phyloP scores from a whole-genome alignment of 2,329 filamentous ascomycete genomes.

The Ceratocystis destructans region DNA sequence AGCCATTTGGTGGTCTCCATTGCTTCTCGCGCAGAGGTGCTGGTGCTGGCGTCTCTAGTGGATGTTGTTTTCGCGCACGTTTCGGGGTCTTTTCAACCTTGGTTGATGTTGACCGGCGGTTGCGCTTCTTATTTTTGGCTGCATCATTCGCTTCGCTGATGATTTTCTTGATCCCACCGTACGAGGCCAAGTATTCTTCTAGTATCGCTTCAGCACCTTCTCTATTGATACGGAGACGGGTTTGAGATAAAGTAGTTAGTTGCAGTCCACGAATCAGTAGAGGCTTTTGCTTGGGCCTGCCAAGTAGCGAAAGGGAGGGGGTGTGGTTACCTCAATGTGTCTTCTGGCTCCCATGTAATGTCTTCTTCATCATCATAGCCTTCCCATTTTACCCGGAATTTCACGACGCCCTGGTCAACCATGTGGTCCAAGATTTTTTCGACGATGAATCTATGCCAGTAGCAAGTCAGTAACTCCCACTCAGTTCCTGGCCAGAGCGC shows the following conservation, averaged over 20 bases:
- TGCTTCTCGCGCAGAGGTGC: conserved; percentile 21
- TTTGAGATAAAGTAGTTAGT: not conserved
- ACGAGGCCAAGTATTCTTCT: conserved; percentile 45
- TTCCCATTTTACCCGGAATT: conserved; percentile 68
- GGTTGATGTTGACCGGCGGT: conserved; percentile 32
- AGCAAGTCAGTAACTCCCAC: not conserved
- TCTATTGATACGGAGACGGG: conserved; percentile 25
- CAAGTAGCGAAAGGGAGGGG: no score
- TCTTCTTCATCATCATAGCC: conserved; percentile 59
- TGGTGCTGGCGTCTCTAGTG: conserved; percentile 36
- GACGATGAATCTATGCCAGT: conserved; percentile 49
- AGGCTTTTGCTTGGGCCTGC: no score
- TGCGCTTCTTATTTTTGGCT: conserved; percentile 44
- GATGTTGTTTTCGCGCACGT: conserved; percentile 36
- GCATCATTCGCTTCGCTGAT: conserved; percentile 38
- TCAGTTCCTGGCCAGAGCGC: not conserved
- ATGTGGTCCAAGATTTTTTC: conserved; percentile 58
- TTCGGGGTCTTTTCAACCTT: conserved; percentile 28
- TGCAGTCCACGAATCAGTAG: no score
- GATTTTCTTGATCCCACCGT: conserved; percentile 50
- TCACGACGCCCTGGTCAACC: conserved; percentile 40
- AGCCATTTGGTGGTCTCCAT: conserved; percentile 57
- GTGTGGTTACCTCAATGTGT: conserved; percentile 45
- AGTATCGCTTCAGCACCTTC: conserved; percentile 48
- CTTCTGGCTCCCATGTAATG: conserved; percentile 65